A percentile compares a stretch with the other conserved stretches of the same genome.
Evolutionary conservation across 495 filamentous ascomycete genomes (phyloP).

Genomic region (Hyphodiscus hymeniophilus): DNA sequence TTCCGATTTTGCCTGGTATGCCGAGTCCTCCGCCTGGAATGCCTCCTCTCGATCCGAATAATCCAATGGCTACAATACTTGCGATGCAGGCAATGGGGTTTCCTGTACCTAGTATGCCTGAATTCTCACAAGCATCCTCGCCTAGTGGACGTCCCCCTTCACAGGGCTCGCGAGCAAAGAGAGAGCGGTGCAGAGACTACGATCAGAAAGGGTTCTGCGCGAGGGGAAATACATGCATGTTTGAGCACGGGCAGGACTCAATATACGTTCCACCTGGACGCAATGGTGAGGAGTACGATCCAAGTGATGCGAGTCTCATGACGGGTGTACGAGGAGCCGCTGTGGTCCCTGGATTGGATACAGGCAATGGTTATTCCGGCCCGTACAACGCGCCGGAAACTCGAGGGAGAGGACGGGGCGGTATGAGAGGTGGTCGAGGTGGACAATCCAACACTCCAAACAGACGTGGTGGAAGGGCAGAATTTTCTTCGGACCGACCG

Average conservation of each 20-base stretch:
- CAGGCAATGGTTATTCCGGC: constrained; percentile 3
- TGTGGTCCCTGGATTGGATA: constrained; percentile 17
- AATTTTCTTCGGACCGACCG: constrained; percentile 69
- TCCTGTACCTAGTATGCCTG: constrained; percentile 46
- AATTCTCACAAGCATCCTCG: constrained; percentile 26
- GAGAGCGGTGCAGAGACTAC: constrained; percentile 72
- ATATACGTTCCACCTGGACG: constrained; percentile 40
- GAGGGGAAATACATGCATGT: constrained; percentile 67
- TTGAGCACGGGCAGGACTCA: constrained; percentile 65
- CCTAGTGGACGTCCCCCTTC: constrained; percentile 12
- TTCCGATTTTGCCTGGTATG: constrained; percentile 16
- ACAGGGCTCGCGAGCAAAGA: constrained; percentile 23
- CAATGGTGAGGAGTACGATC: constrained; percentile 74
- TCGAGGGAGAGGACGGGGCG: constrained; percentile 23
- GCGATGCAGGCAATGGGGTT: constrained; percentile 63
- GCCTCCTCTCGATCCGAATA: constrained; percentile 45
- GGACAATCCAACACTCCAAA: constrained; percentile 5
- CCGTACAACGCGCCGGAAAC: constrained; percentile 7
- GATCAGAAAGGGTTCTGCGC: constrained; percentile 84
- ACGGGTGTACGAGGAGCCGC: too few species aligned
- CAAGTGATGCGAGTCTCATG: constrained; percentile 52
- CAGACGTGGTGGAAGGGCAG: constrained; percentile 33
- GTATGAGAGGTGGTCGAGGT: constrained; percentile 6
- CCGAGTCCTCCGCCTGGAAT: constrained; percentile 24
- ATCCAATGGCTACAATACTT: constrained; percentile 62